Conservation (phyloP, 306 rosid genomes). For the Lithocarpus polystachyus region DNA sequence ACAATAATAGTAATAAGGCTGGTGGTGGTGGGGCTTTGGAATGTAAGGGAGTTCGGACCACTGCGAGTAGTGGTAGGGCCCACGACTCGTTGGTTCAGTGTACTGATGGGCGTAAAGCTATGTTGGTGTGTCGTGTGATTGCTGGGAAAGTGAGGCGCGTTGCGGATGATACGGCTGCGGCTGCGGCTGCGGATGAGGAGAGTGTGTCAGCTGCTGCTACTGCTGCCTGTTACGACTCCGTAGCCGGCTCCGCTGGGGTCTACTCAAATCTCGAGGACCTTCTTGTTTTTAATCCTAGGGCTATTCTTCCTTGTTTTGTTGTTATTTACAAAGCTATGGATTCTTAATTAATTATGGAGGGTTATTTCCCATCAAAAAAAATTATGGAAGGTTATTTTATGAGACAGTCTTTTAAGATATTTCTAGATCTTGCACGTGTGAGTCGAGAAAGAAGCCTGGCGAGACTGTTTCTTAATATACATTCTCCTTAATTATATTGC, state of each 20-base stretch:
- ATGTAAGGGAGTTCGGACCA: slow-evolving; percentile 66
- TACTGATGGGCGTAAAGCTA: slow-evolving; percentile 55
- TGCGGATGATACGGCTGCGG: slow-evolving; percentile 44
- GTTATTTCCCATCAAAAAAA: no score
- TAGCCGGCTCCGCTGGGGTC: slow-evolving; percentile 54
- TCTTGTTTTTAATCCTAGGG: slow-evolving; percentile 70
- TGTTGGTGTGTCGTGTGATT: slow-evolving; percentile 93
- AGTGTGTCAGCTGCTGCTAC: slow-evolving; percentile 20
- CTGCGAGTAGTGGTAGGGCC: slow-evolving; percentile 91
- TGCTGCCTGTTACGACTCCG: slow-evolving; percentile 61
- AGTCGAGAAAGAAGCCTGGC: no score
- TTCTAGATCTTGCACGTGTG: no score
- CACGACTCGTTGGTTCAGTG: slow-evolving; percentile 51
- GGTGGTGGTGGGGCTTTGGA: background rate
- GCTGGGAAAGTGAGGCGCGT: slow-evolving; percentile 80
- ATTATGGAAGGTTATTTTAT: no score
- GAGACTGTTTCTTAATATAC: no score
- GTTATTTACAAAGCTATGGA: slow-evolving; percentile 67
- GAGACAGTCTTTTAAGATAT: no score
- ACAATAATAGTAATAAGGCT: background rate
- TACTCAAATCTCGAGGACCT: slow-evolving; percentile 90
- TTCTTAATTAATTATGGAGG: slow-evolving; percentile 2
- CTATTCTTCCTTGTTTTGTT: slow-evolving; percentile 91
- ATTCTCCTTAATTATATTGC: no score
- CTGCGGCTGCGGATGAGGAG: slow-evolving; percentile 38